A percentile compares a stretch with the other conserved stretches of the same genome.
Evolutionary conservation across 345 rosid species (phyloP).

Genomic region (Clausena lansium): DNA sequence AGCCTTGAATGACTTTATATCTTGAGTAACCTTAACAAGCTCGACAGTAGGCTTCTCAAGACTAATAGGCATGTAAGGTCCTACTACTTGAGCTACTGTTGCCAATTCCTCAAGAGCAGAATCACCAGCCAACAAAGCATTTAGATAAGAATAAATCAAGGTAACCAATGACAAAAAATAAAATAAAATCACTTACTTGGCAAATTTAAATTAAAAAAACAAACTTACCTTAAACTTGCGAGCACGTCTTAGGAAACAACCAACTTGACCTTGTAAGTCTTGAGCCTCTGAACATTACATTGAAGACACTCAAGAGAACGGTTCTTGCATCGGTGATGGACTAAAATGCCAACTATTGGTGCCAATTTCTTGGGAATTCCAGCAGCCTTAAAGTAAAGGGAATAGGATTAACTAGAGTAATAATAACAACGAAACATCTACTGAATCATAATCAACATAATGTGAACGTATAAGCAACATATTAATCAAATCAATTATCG

Average conservation of each 20-base stretch:
- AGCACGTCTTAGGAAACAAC: conserved; percentile 74
- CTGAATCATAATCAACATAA: too few relatives aligned
- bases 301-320: conserved; percentile 81
- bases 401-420: neutral
- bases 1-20: conserved; percentile 78
- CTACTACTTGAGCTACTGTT: conserved; percentile 73
- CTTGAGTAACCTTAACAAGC: conserved; percentile 67
- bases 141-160: conserved; percentile 1
- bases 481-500: too few relatives aligned
- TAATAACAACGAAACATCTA: neutral
- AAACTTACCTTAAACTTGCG: conserved; percentile 59
- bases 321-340: conserved; percentile 83
- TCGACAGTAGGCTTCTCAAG: conserved; percentile 61
- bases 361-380: conserved; percentile 85
- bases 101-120: conserved; percentile 77
- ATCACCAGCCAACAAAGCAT: conserved; percentile 66
- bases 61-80: conserved; percentile 54
- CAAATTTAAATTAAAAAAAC: too few relatives aligned
- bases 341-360: conserved; percentile 70
- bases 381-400: conserved; percentile 48
- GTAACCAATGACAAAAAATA: neutral
- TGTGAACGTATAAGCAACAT: too few relatives aligned
- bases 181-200: neutral
- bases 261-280: conserved; percentile 89
- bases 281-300: conserved; percentile 77